phyloP scores from a whole-genome alignment of 768 basidiomycete genomes.

The Suillus bovinus region DNA sequence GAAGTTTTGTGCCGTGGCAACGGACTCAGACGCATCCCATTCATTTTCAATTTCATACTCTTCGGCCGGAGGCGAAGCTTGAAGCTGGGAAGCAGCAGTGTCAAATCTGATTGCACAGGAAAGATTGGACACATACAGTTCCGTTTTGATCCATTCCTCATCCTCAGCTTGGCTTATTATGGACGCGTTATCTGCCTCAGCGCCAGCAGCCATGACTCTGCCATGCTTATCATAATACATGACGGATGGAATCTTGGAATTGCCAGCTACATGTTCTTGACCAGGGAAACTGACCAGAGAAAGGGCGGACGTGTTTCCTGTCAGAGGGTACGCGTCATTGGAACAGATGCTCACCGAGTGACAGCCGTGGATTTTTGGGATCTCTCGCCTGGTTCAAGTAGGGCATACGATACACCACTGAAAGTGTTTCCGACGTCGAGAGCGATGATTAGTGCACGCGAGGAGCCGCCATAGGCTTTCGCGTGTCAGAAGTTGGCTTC shows the following conservation, averaged over 20 bases:
- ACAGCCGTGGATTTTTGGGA: constrained; percentile 82
- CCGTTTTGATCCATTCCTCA: constrained; percentile 73
- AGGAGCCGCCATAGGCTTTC: constrained; percentile 68
- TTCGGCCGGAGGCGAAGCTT: constrained; percentile 78
- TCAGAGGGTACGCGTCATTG: background rate
- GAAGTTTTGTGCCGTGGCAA: constrained; percentile 68
- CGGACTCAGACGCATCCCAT: constrained; percentile 74
- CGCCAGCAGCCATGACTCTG: constrained; percentile 68
- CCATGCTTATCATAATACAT: constrained; percentile 74
- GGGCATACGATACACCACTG: constrained; percentile 81
- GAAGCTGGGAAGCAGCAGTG: constrained; percentile 47
- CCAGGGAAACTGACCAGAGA: constrained; percentile 64
- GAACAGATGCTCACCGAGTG: constrained; percentile 53
- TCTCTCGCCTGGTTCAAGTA: constrained; percentile 78
- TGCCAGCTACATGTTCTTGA: constrained; percentile 84
- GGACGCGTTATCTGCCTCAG: constrained; percentile 68
- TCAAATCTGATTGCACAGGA: constrained; percentile 4
- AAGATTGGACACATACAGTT: constrained; percentile 55
- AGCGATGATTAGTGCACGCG: constrained; percentile 70
- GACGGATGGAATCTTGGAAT: constrained; percentile 79
- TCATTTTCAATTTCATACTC: constrained; percentile 80
- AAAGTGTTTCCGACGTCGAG: constrained; percentile 85
- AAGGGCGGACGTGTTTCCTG: constrained; percentile 12
- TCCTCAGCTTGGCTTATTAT: constrained; percentile 70
- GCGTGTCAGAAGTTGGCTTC: constrained; percentile 60